These are phyloP conservation scores for Amaranthus cruentus DNA, from an alignment of 148 eudicot genomes.

Conservation along the genomic window DNA sequence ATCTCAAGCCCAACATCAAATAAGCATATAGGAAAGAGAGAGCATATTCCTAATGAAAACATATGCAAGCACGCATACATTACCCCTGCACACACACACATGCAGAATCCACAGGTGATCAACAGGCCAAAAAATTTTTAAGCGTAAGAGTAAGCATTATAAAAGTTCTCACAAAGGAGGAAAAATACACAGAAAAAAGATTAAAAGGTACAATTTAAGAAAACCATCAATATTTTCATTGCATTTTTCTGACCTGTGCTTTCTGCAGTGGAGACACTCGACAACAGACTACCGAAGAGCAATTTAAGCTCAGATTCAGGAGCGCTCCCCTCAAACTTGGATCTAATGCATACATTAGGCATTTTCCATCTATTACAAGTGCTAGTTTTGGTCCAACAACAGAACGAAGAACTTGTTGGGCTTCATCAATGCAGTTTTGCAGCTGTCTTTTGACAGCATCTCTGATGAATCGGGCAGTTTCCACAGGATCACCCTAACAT, in stretches of 20 bases:
- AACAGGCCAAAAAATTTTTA: too few relatives aligned
- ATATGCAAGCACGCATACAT: too few relatives aligned
- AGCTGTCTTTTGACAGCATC: constrained; percentile 63
- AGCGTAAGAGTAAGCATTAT: too few relatives aligned
- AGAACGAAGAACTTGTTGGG: constrained; percentile 42
- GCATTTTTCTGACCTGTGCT: constrained; percentile 56
- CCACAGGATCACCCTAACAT: constrained; percentile 90
- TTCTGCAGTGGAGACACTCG: constrained; percentile 98
- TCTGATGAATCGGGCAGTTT: constrained; percentile 65
- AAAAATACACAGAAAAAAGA: too few relatives aligned
- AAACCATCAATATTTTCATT: background rate
- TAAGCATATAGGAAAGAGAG: too few relatives aligned
- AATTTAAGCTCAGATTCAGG: constrained; percentile 79
- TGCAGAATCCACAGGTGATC: too few relatives aligned
- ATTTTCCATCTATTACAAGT: constrained; percentile 93
- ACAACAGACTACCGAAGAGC: constrained; percentile 92
- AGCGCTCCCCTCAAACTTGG: constrained; percentile 71
- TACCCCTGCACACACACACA: too few relatives aligned
- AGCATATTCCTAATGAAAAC: too few relatives aligned
- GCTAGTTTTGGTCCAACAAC: constrained; percentile 58
- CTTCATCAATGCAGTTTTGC: constrained; percentile 69
- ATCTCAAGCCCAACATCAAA: too few relatives aligned
- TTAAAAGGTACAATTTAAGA: too few relatives aligned
- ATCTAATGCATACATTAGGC: constrained; percentile 97
- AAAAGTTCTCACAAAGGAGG: too few relatives aligned